Conservation (phyloP, 1,284 basidiomycete genomes). For the Prillingera fragicola region DNA sequence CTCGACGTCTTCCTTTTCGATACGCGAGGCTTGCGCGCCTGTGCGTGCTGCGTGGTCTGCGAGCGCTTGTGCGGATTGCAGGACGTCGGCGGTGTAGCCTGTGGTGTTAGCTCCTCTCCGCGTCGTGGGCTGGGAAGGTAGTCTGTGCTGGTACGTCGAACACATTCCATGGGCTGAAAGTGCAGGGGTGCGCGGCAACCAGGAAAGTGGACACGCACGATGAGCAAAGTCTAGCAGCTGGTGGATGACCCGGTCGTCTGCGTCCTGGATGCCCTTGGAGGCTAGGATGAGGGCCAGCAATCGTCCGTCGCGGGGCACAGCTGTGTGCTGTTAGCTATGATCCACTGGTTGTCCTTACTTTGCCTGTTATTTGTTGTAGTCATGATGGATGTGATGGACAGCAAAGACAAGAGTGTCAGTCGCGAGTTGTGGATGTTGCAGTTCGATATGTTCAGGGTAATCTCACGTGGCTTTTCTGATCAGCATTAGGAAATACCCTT, state of each 20-base stretch:
- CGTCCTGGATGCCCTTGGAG: constrained; percentile 89
- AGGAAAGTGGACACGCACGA: constrained; percentile 49
- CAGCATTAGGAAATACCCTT: no score
- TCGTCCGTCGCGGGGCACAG: constrained; percentile 80
- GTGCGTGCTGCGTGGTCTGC: constrained; percentile 80
- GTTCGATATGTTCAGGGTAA: no score
- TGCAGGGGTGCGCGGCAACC: background rate
- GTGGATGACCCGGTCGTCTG: constrained; percentile 86
- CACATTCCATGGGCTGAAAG: background rate
- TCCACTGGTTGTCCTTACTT: background rate
- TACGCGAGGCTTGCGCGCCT: constrained; percentile 55
- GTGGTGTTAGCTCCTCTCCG: background rate
- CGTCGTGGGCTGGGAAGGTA: background rate
- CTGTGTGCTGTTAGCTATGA: constrained; percentile 18
- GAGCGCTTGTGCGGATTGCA: constrained; percentile 85
- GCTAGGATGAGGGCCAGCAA: constrained; percentile 88
- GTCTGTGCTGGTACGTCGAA: background rate
- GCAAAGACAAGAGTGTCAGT: no score
- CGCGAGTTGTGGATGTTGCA: no score
- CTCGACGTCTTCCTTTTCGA: constrained; percentile 85
- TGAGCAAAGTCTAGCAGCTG: constrained; percentile 95
- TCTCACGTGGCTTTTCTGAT: no score
- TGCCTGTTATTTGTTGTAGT: constrained; percentile 11
- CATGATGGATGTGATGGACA: constrained; percentile 10
- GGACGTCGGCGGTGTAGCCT: constrained; percentile 82